Conservation (phyloP, 2,329 filamentous ascomycete species). For the Colletotrichum brevisporum region DNA sequence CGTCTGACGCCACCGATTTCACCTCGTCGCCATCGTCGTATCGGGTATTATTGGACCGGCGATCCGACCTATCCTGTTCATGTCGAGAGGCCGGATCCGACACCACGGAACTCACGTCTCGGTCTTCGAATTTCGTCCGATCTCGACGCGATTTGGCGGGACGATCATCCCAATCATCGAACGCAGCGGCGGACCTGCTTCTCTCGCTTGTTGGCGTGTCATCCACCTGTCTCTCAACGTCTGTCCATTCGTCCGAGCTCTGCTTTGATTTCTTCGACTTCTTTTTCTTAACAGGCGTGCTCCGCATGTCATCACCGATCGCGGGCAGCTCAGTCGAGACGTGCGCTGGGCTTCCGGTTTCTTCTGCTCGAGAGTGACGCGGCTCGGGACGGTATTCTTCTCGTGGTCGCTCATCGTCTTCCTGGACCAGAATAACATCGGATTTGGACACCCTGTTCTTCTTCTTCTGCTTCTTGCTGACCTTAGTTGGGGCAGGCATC, state of each 20-base stretch:
- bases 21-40: constrained; percentile 63
- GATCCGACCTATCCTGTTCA: constrained; percentile 52
- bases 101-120: constrained; percentile 64
- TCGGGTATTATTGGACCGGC: constrained; percentile 53
- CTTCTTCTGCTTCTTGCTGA: constrained; percentile 53
- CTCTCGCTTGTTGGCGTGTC: constrained; percentile 8
- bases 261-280: constrained; percentile 49
- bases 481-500: constrained; percentile 44
- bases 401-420: constrained; percentile 39
- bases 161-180: constrained; percentile 32
- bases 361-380: constrained; percentile 1
- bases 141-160: constrained; percentile 33
- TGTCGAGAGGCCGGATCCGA: constrained; percentile 57
- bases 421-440: constrained; percentile 47
- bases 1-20: constrained; percentile 57
- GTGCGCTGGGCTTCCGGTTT: constrained; percentile 29
- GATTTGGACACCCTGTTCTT: constrained; percentile 56
- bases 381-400: constrained; percentile 10
- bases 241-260: constrained; percentile 41
- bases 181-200: constrained; percentile 12
- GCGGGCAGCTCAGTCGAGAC: constrained; percentile 41
- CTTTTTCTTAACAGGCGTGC: constrained; percentile 49
- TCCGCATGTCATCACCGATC: constrained; percentile 45
- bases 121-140: constrained; percentile 55
- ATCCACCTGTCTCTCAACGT: constrained; percentile 37